These are phyloP conservation scores for Suillus subaureus DNA, from an alignment of 768 basidiomycete genomes.

Conservation along the genomic window DNA sequence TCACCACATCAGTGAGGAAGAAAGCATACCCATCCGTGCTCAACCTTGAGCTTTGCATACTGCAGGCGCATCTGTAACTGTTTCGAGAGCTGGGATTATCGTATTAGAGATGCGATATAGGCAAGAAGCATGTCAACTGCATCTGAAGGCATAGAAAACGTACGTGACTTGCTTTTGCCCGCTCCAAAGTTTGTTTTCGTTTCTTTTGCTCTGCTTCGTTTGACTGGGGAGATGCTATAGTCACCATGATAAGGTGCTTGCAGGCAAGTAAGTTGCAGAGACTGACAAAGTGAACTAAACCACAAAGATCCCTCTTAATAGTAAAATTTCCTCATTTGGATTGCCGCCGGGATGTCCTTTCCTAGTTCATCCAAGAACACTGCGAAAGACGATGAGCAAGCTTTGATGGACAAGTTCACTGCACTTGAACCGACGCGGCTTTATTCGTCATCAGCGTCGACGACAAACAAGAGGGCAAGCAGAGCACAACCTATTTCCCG, in stretches of 20 bases:
- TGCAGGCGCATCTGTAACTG: conserved; percentile 75
- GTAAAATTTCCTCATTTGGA: conserved; percentile 6
- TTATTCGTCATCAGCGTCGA: conserved; percentile 38
- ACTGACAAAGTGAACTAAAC: conserved; percentile 1
- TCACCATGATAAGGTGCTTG: conserved; percentile 23
- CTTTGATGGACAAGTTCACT: conserved; percentile 81
- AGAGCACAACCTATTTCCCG: conserved; percentile 27
- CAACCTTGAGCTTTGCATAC: conserved; percentile 78
- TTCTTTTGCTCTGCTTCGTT: conserved; percentile 38
- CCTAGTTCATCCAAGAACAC: background rate
- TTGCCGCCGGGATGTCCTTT: conserved; percentile 4
- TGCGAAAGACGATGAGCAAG: conserved; percentile 11
- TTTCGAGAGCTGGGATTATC: conserved; percentile 54
- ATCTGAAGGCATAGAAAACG: conserved; percentile 21
- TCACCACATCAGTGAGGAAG: background rate
- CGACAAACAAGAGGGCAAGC: conserved; percentile 4
- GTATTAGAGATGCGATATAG: conserved; percentile 2
- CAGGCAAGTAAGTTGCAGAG: background rate
- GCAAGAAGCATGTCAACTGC: conserved; percentile 5
- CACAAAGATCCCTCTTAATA: conserved; percentile 5
- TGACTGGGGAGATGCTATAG: conserved; percentile 24
- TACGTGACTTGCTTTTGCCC: conserved; percentile 60
- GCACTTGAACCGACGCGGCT: conserved; percentile 76
- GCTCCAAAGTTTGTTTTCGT: conserved; percentile 54
- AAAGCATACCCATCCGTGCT: conserved; percentile 73